These are phyloP conservation scores for Fragilaria radians DNA, from an alignment of 108 stramenopile genomes.

Conservation along the genomic window DNA sequence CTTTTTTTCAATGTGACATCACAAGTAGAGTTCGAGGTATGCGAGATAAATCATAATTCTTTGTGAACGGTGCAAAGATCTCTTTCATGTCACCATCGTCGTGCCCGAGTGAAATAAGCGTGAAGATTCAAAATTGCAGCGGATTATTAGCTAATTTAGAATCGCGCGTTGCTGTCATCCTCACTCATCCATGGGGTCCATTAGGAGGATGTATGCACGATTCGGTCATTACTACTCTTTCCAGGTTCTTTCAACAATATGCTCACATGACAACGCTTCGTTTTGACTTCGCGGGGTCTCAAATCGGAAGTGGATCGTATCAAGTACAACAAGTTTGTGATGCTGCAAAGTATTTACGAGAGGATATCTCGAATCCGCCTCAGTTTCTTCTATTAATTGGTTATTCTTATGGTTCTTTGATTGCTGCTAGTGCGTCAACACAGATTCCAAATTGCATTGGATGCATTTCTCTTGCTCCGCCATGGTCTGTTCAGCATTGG, in stretches of 20 bases:
- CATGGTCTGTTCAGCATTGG: constrained; percentile 39
- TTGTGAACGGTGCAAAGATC: too few species aligned
- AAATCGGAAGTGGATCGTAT: constrained; percentile 30
- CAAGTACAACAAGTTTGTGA: constrained; percentile 46
- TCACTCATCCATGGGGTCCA: constrained; percentile 58
- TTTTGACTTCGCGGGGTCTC: constrained; percentile 38
- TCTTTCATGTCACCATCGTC: too few species aligned
- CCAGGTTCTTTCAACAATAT: constrained; percentile 42
- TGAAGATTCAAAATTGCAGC: neutral
- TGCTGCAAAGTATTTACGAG: constrained; percentile 25
- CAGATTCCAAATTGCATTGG: constrained; percentile 36
- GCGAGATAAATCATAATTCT: too few species aligned
- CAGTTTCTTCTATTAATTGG: constrained; percentile 37
- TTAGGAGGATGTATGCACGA: constrained; percentile 58
- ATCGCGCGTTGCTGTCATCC: constrained; percentile 32
- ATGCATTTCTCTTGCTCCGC: constrained; percentile 41
- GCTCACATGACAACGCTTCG: constrained; percentile 34
- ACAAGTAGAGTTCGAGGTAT: too few species aligned
- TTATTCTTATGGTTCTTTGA: constrained; percentile 54
- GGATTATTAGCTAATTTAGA: constrained; percentile 20
- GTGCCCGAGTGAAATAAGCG: neutral
- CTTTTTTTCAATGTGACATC: too few species aligned
- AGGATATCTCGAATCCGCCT: constrained; percentile 5
- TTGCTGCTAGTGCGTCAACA: constrained; percentile 34
- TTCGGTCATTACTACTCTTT: constrained; percentile 41